Percentiles rank a stretch among this genome's conserved stretches.
These are phyloP conservation scores for Ophiostoma sp. DNA, from an alignment of 2,329 filamentous ascomycete genomes.

Conservation along the genomic window DNA sequence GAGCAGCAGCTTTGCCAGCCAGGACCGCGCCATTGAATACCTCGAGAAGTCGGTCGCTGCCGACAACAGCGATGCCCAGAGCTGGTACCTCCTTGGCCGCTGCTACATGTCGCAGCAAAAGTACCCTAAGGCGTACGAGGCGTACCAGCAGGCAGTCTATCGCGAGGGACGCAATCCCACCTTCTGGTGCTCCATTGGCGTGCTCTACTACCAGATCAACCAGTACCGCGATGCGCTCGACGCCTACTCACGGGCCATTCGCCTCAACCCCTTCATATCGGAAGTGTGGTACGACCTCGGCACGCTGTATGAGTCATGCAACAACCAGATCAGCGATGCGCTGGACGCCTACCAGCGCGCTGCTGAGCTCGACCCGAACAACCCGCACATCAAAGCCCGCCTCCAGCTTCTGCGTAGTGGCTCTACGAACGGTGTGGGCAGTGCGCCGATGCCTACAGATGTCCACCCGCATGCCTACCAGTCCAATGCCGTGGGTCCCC, in stretches of 20 bases:
- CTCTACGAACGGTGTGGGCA: conserved; percentile 58
- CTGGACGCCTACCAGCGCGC: conserved; percentile 93
- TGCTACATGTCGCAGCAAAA: conserved; percentile 99
- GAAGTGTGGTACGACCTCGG: conserved; percentile 99
- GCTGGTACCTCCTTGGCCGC: conserved; percentile 94
- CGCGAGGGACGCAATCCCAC: conserved; percentile 95
- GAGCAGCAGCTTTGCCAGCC: conserved; percentile 81
- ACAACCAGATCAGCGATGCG: conserved; percentile 96
- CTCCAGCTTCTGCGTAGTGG: conserved; percentile 83
- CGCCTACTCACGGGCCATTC: conserved; percentile 93
- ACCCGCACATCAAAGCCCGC: conserved; percentile 93
- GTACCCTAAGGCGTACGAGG: conserved; percentile 96
- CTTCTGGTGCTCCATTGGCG: conserved; percentile 99
- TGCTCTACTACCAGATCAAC: conserved; percentile 99
- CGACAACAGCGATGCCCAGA: conserved; percentile 95
- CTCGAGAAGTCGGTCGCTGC: conserved; percentile 85
- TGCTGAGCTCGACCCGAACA: conserved; percentile 85
- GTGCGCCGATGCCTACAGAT: conserved; percentile 82
- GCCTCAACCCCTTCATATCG: conserved; percentile 94
- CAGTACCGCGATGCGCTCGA: conserved; percentile 97
- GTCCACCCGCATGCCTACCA: conserved; percentile 95
- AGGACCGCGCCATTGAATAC: conserved; percentile 95
- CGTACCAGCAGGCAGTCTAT: conserved; percentile 97
- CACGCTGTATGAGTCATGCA: conserved; percentile 96
- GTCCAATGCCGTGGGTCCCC: conserved; percentile 73